These are phyloP conservation scores for Malassezia arunalokei DNA, from an alignment of 1,284 basidiomycete genomes.

Conservation along the genomic window DNA sequence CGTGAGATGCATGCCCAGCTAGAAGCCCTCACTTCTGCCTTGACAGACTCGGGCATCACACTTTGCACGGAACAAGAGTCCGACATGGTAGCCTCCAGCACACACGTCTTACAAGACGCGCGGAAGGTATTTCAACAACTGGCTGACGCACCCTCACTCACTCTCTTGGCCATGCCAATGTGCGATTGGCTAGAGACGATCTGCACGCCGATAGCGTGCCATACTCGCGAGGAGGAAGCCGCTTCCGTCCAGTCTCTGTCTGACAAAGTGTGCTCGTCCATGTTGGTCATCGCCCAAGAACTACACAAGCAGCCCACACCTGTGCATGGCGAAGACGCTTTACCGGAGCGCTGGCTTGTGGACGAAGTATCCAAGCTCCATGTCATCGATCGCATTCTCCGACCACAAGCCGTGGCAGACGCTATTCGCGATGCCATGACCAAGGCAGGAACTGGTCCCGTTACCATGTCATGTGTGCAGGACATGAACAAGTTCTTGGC, in stretches of 20 bases:
- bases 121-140: not conserved
- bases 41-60: not conserved
- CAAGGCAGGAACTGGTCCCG: not conserved
- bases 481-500: slow-evolving; percentile 30
- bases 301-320: slow-evolving; percentile 8
- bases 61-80: slow-evolving; percentile 1
- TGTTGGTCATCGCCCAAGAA: slow-evolving; percentile 40
- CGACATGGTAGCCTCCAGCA: not conserved
- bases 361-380: not conserved
- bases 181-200: not conserved
- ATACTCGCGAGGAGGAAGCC: not conserved
- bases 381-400: slow-evolving; percentile 2
- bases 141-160: not conserved
- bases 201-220: not conserved
- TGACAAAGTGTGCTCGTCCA: slow-evolving; percentile 28
- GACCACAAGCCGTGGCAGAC: not conserved
- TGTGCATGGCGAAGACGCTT: not conserved
- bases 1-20: not conserved
- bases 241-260: not conserved
- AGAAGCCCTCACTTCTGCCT: not conserved
- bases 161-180: slow-evolving; percentile 2
- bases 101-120: not conserved
- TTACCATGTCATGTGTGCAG: not conserved
- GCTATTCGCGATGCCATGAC: slow-evolving; percentile 2
- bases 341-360: not conserved